Percentiles rank a stretch among this genome's conserved stretches.
Conservation (phyloP, 2,329 filamentous ascomycete genomes). For the Aspergillus sp. region DNA sequence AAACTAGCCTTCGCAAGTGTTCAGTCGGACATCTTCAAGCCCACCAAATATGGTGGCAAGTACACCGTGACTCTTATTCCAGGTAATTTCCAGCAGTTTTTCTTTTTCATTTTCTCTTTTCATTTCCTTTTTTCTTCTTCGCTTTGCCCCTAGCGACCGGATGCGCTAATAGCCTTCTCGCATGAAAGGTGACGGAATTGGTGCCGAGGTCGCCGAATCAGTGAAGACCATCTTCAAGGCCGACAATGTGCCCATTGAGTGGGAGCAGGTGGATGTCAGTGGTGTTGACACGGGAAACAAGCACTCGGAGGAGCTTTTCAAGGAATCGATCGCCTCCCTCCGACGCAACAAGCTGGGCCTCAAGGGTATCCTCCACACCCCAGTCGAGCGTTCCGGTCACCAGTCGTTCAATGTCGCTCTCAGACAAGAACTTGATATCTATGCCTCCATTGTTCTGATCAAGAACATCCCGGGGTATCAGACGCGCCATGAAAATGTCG, state of each 20-base stretch:
- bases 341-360: constrained; percentile 98
- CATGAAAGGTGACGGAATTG: constrained; percentile 77
- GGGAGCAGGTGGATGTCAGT: constrained; percentile 96
- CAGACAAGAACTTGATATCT: constrained; percentile 98
- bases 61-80: constrained; percentile 98
- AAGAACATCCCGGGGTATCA: constrained; percentile 99
- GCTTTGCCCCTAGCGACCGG: not conserved
- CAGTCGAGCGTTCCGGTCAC: constrained; percentile 93
- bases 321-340: constrained; percentile 89
- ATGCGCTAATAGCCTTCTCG: no score
- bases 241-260: constrained; percentile 96
- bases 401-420: constrained; percentile 99
- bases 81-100: constrained; percentile 48
- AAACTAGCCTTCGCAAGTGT: constrained; percentile 67
- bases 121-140: not conserved
- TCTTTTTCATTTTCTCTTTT: no score
- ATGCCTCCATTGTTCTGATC: constrained; percentile 94
- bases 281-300: constrained; percentile 81
- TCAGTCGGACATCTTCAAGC: constrained; percentile 96
- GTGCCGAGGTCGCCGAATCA: constrained; percentile 93
- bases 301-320: constrained; percentile 90
- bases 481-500: constrained; percentile 94
- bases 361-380: constrained; percentile 98
- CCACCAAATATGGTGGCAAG: constrained; percentile 97
- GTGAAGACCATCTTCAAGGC: constrained; percentile 99